These are phyloP conservation scores for Mycena olivaceomarginata DNA, from an alignment of 768 basidiomycete species.

Conservation along the genomic window DNA sequence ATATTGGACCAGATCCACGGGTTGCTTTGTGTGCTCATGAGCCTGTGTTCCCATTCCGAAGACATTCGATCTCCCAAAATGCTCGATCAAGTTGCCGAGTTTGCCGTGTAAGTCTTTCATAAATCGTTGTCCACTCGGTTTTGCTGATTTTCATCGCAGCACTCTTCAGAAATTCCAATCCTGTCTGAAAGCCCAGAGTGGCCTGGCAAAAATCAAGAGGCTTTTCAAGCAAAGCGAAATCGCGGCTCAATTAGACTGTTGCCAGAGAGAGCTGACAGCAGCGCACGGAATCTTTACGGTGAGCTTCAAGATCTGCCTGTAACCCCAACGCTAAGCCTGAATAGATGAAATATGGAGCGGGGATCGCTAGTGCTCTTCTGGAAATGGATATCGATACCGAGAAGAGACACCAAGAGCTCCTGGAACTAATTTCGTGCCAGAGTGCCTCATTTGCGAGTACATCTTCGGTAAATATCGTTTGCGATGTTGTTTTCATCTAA, in stretches of 20 bases:
- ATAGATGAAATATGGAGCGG: slow-evolving; percentile 15
- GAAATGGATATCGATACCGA: background rate
- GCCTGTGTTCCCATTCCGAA: background rate
- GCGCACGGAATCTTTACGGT: slow-evolving; percentile 5
- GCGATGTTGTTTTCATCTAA: too few relatives aligned
- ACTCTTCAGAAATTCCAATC: slow-evolving; percentile 6
- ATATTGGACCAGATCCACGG: slow-evolving; percentile 13
- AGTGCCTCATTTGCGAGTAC: background rate
- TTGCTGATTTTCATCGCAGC: background rate
- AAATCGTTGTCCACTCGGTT: background rate
- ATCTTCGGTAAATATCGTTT: background rate
- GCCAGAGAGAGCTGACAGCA: background rate
- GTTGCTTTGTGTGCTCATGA: background rate
- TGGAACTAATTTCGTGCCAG: slow-evolving; percentile 22
- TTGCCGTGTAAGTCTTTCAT: background rate
- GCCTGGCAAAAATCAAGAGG: slow-evolving; percentile 13
- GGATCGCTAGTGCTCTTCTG: background rate
- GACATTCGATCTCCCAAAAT: background rate
- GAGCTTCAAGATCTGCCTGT: background rate
- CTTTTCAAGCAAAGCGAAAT: slow-evolving; percentile 28
- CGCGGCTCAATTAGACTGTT: slow-evolving; percentile 1
- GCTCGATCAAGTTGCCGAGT: slow-evolving; percentile 16
- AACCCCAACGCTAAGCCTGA: background rate
- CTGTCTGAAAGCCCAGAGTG: background rate
- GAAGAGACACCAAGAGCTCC: slow-evolving; percentile 23